These are phyloP conservation scores for Magnusiomyces sp. DNA, from an alignment of 1,139 yeast species.

Conservation along the genomic window DNA sequence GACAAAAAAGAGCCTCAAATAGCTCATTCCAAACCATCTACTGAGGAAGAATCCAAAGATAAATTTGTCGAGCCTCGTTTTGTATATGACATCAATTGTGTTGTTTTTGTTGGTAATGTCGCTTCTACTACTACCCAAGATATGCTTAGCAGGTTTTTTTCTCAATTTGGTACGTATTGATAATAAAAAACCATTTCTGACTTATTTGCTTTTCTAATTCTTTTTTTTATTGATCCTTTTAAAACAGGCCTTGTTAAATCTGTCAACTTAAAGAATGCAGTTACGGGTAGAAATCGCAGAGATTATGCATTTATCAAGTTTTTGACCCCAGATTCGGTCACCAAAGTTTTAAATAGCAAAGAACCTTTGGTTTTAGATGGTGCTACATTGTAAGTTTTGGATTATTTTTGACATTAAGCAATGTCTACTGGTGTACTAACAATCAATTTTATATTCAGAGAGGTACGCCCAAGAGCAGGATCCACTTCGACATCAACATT, in stretches of 20 bases:
- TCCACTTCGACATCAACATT: no score
- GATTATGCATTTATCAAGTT: constrained; percentile 14
- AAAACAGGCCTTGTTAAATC: constrained; percentile 4
- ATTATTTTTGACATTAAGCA: neutral
- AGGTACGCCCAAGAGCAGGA: neutral
- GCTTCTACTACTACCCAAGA: constrained; percentile 10
- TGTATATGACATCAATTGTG: constrained; percentile 6
- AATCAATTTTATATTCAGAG: neutral
- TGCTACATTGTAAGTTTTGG: neutral
- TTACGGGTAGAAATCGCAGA: constrained; percentile 3
- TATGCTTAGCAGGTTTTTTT: constrained; percentile 7
- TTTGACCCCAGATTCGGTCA: constrained; percentile 11
- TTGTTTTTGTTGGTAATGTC: constrained; percentile 13
- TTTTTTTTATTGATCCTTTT: no score
- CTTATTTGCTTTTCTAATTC: neutral
- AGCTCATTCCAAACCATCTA: neutral
- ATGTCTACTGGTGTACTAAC: neutral
- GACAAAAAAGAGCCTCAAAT: neutral
- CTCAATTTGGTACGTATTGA: constrained; percentile 9
- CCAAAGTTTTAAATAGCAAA: constrained; percentile 1
- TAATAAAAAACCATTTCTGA: neutral
- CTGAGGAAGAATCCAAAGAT: neutral
- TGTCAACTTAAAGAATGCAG: constrained; percentile 5
- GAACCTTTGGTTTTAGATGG: constrained; percentile 4
- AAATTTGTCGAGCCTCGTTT: constrained; percentile 1